These are phyloP conservation scores for Somion occarium DNA, from an alignment of 1,284 basidiomycete species.

Conservation along the genomic window DNA sequence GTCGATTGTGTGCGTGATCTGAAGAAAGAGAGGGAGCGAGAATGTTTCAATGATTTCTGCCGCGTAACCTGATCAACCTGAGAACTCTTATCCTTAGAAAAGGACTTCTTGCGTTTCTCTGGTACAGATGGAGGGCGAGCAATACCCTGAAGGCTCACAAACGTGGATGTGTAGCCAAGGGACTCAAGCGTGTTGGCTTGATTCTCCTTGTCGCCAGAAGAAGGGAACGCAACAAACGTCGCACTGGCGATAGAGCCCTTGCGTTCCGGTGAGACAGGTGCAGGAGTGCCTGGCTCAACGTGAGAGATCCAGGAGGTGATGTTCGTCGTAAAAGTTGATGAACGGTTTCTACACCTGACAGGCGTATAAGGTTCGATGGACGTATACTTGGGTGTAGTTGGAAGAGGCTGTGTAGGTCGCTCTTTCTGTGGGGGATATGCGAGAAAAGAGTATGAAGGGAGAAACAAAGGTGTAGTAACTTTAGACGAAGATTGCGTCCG, in stretches of 20 bases:
- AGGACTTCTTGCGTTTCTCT: neutral
- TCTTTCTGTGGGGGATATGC: conserved; percentile 6
- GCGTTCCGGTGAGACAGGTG: conserved; percentile 29
- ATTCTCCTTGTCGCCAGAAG: conserved; percentile 32
- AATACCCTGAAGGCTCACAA: conserved; percentile 43
- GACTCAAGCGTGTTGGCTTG: conserved; percentile 39
- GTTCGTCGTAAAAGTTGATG: conserved; percentile 31
- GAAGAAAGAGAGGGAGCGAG: neutral
- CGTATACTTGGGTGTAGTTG: neutral
- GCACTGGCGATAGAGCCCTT: conserved; percentile 30
- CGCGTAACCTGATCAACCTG: neutral
- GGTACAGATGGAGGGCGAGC: conserved; percentile 37
- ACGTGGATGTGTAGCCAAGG: conserved; percentile 55
- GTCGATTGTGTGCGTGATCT: neutral
- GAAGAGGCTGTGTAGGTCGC: conserved; percentile 5
- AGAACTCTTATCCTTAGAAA: neutral
- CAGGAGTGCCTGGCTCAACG: conserved; percentile 61
- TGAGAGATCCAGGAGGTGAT: conserved; percentile 51
- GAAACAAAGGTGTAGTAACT: neutral
- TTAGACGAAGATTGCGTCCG: neutral
- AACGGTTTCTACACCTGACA: conserved; percentile 25
- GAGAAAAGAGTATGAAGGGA: conserved; percentile 7
- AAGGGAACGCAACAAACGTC: conserved; percentile 30
- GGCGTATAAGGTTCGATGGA: neutral
- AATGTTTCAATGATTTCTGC: neutral